Base-by-base conservation (phyloP, 163 green algal genomes). In the Chlamydomonas reinhardtii region DNA sequence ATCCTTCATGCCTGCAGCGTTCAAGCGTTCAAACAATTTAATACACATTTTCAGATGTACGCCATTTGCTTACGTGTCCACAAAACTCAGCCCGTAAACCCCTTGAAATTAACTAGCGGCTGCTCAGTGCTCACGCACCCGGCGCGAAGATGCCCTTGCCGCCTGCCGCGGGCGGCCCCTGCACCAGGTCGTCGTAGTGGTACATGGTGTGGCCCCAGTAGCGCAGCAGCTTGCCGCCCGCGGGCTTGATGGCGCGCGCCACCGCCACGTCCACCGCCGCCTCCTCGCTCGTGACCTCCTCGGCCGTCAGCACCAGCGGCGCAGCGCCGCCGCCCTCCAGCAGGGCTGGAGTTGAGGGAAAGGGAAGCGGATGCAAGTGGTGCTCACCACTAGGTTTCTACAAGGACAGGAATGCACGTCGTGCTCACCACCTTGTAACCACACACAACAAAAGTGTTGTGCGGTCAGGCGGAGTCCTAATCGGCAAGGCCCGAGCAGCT, bases 231-330 rank as follows among this genome's bases (percentile, higher is more conserved):
- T 92, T 71, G 8, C 72, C 65, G 17, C 66, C 76, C 1, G 62
- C 29, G 6, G 62, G 27, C 19, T 83, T 76, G 16, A 95, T 31
- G 11, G 88, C 87, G 12, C 82, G 52, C 15, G 74, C 69, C 56
- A 94, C 74, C 73, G 93, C 86, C 29, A 87, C 89, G 76, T 99
- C 97, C 56, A 96, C 92, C 11, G 62, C 48, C 24, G 86, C 59
- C 89, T 99, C 97, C 90, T 99, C 97, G 35, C 85, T 94, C 11
- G 92, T 97, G 6, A 96, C 94, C 88, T 99, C 97, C 34, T 92
- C 86, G 76, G 96, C 92, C 3, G 92, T 93, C 25, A 96, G 83
- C 52, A 97, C 92, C 56, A 94, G 85, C 2, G 83, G 75, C 8
- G 75, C 31, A 43, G 82, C 65, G 29, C 69, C 68, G 56, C 64